Evolutionary conservation across 805 yeast genomes (phyloP).

Genomic region (Cyberlindnera nakhonratchasimensis): DNA sequence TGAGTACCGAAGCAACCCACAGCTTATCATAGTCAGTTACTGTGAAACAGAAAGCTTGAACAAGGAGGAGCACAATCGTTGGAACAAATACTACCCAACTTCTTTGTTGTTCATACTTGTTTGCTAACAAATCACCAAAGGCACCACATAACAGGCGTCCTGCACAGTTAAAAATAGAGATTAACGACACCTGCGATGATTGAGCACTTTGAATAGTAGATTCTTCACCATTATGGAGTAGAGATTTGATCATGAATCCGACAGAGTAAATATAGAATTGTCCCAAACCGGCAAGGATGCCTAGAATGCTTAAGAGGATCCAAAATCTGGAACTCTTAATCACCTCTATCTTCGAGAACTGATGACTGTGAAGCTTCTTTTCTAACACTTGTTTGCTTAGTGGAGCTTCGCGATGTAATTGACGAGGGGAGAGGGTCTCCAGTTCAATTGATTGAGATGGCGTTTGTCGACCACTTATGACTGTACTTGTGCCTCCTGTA

Average conservation of each 20-base stretch:
- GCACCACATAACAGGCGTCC: slow-evolving; percentile 67
- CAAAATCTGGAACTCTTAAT: slow-evolving; percentile 41
- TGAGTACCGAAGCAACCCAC: slow-evolving; percentile 49
- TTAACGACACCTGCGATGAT: slow-evolving; percentile 67
- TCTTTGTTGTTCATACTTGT: slow-evolving; percentile 43
- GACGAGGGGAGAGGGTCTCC: slow-evolving; percentile 8
- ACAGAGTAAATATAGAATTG: slow-evolving; percentile 74
- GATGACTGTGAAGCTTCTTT: slow-evolving; percentile 3
- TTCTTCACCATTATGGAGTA: slow-evolving; percentile 28
- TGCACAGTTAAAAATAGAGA: slow-evolving; percentile 62
- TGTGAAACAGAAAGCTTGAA: slow-evolving; percentile 47
- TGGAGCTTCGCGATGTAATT: not conserved
- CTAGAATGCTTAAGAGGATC: slow-evolving; percentile 46
- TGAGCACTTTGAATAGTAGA: slow-evolving; percentile 48
- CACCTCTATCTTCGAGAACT: slow-evolving; percentile 18
- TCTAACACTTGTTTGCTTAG: not conserved
- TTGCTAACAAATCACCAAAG: slow-evolving; percentile 56
- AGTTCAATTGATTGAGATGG: slow-evolving; percentile 19
- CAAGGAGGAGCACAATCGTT: slow-evolving; percentile 39
- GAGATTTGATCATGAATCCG: slow-evolving; percentile 63
- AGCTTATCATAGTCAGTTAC: slow-evolving; percentile 36
- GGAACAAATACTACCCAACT: slow-evolving; percentile 56
- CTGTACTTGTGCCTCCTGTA: not conserved
- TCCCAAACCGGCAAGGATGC: slow-evolving; percentile 61
- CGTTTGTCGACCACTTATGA: slow-evolving; percentile 3